Evolutionary conservation across 2,329 filamentous ascomycete genomes (phyloP).

Genomic region (Stylonectria norvegica): DNA sequence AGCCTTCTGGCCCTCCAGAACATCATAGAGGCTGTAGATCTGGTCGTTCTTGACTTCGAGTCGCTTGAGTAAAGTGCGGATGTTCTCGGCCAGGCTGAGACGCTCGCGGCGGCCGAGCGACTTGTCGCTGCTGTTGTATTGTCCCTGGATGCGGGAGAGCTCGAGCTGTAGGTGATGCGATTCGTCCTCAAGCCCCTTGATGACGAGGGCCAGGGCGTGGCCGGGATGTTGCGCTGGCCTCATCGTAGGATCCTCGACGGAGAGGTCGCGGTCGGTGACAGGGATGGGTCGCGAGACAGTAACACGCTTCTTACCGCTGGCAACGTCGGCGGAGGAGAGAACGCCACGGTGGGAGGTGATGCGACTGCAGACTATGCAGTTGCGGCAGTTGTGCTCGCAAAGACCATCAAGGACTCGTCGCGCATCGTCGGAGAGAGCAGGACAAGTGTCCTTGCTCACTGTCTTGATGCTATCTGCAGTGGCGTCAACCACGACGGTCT

Average conservation of each 20-base stretch:
- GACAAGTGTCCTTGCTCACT: conserved; percentile 33
- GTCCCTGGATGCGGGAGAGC: conserved; percentile 57
- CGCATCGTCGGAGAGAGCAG: conserved; percentile 50
- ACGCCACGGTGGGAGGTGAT: conserved; percentile 45
- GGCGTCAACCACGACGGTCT: conserved; percentile 20
- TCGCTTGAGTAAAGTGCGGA: conserved; percentile 58
- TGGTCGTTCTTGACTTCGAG: conserved; percentile 74
- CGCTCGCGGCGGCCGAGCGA: conserved; percentile 63
- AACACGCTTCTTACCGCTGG: conserved; percentile 54
- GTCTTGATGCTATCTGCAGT: conserved; percentile 23
- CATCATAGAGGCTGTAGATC: conserved; percentile 80
- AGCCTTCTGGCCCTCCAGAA: conserved; percentile 74
- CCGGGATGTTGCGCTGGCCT: conserved; percentile 67
- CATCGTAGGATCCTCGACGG: conserved; percentile 51
- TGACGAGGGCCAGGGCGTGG: conserved; percentile 73
- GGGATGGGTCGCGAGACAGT: conserved; percentile 62
- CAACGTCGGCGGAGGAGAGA: conserved; percentile 36
- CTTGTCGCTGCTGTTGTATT: conserved; percentile 66
- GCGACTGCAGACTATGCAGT: conserved; percentile 56
- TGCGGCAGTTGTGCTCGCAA: conserved; percentile 52
- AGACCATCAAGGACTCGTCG: conserved; percentile 51
- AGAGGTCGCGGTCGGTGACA: conserved; percentile 58
- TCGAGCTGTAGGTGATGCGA: conserved; percentile 70
- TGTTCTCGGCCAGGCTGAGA: conserved; percentile 56
- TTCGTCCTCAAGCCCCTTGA: conserved; percentile 80